Evolutionary conservation across 495 filamentous ascomycete species (phyloP).

Genomic region (Aspergillus panamensis): DNA sequence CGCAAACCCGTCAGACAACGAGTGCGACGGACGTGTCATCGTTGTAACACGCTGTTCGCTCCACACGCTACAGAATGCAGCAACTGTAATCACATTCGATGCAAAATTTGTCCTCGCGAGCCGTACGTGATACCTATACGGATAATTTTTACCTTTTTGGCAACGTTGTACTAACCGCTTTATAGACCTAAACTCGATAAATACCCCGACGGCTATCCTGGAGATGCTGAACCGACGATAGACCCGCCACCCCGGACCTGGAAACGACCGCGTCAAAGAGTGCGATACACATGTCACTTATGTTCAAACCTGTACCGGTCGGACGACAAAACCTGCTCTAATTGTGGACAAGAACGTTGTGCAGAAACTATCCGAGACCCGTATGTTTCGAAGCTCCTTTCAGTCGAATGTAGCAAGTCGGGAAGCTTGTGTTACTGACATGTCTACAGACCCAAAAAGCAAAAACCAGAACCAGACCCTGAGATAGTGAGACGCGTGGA

Average conservation of each 20-base stretch:
- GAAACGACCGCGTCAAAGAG: slow-evolving; percentile 43
- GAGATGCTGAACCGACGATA: slow-evolving; percentile 51
- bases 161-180: neutral
- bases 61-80: slow-evolving; percentile 58
- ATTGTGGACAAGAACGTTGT: slow-evolving; percentile 58
- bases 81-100: slow-evolving; percentile 71
- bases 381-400: slow-evolving; percentile 32
- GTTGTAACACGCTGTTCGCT: slow-evolving; percentile 63
- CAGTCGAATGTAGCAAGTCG: too few species aligned
- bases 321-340: slow-evolving; percentile 49
- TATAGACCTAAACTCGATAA: slow-evolving; percentile 64
- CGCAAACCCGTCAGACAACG: slow-evolving; percentile 64
- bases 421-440: slow-evolving; percentile 16
- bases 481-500: slow-evolving; percentile 60
- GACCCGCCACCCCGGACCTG: slow-evolving; percentile 36
- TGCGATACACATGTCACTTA: slow-evolving; percentile 61
- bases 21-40: slow-evolving; percentile 72
- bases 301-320: slow-evolving; percentile 56
- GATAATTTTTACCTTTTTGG: too few species aligned
- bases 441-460: slow-evolving; percentile 50
- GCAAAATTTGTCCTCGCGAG: slow-evolving; percentile 76
- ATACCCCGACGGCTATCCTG: slow-evolving; percentile 74
- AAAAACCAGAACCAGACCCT: slow-evolving; percentile 61
- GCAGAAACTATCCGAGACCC: slow-evolving; percentile 47
- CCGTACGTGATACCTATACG: slow-evolving; percentile 56